Evolutionary conservation across 106 monocot genomes (phyloP).

Genomic region (Dioscorea dumetorum): DNA sequence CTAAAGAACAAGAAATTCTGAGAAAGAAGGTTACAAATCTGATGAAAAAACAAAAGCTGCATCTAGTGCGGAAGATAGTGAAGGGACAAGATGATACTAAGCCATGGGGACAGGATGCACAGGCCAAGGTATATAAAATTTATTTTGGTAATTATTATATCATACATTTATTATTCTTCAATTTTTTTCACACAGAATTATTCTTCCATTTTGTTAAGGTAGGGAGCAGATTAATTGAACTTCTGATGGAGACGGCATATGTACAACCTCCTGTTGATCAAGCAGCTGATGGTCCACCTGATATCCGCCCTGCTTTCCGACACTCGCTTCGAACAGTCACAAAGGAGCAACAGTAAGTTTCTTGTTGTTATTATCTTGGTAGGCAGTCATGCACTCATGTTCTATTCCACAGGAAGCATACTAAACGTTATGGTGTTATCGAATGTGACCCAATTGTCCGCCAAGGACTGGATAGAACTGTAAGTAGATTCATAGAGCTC

Average conservation of each 20-base stretch:
- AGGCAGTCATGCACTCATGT: not conserved
- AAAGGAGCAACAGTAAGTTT: constrained; percentile 47
- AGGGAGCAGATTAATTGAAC: constrained; percentile 91
- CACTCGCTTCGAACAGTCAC: constrained; percentile 42
- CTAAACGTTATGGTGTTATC: constrained; percentile 82
- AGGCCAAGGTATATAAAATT: constrained; percentile 65
- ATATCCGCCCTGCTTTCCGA: constrained; percentile 89
- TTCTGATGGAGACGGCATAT: constrained; percentile 78
- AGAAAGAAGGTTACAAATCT: constrained; percentile 76
- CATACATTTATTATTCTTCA: no score
- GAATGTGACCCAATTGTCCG: constrained; percentile 91
- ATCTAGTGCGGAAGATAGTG: constrained; percentile 64
- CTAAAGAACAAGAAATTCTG: constrained; percentile 51
- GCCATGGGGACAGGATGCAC: constrained; percentile 79
- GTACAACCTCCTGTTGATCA: constrained; percentile 87
- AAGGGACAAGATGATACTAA: constrained; percentile 59
- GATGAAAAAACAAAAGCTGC: constrained; percentile 83
- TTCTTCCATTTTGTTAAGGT: constrained; percentile 35
- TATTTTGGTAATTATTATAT: not conserved
- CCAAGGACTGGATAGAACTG: constrained; percentile 91
- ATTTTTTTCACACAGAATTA: no score
- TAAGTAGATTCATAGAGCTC: constrained; percentile 39
- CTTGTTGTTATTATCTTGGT: not conserved
- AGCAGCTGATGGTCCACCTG: constrained; percentile 59
- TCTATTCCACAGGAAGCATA: constrained; percentile 41